phyloP scores from a whole-genome alignment of 2,329 filamentous ascomycete genomes.

The Dothistroma pini region DNA sequence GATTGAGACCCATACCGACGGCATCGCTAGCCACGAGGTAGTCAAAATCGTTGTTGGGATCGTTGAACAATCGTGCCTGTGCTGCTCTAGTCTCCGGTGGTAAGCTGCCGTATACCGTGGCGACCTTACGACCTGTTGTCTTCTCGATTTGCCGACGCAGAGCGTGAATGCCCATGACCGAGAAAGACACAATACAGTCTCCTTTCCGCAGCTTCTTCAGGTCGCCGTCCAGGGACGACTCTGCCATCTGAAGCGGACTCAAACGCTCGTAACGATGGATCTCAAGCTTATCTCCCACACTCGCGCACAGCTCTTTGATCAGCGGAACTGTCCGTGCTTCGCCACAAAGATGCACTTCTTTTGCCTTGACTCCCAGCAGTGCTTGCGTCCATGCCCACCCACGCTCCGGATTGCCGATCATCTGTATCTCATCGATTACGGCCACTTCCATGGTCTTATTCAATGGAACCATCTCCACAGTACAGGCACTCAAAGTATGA shows the following conservation, averaged over 20 bases:
- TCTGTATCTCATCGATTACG: constrained; percentile 98
- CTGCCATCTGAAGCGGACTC: constrained; percentile 68
- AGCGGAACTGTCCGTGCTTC: constrained; percentile 79
- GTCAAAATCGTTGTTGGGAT: constrained; percentile 93
- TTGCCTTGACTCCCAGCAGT: constrained; percentile 78
- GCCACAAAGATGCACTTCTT: constrained; percentile 89
- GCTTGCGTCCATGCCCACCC: constrained; percentile 96
- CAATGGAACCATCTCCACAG: constrained; percentile 80
- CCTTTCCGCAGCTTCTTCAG: constrained; percentile 73
- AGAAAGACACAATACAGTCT: constrained; percentile 86
- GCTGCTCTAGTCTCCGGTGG: constrained; percentile 90
- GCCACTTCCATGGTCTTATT: constrained; percentile 72
- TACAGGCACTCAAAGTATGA: constrained; percentile 69
- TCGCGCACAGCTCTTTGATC: constrained; percentile 71
- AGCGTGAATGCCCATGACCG: constrained; percentile 73
- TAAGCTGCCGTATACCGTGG: constrained; percentile 87
- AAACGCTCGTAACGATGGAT: constrained; percentile 82
- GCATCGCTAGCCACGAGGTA: constrained; percentile 91
- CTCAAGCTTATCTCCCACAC: constrained; percentile 75
- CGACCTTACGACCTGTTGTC: constrained; percentile 72
- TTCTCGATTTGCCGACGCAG: constrained; percentile 75
- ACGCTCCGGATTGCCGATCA: constrained; percentile 76
- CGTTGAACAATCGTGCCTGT: constrained; percentile 91
- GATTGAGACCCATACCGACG: constrained; percentile 94
- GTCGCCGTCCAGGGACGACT: constrained; percentile 59